These are phyloP conservation scores for Populus davidiana DNA, from an alignment of 345 rosid genomes.

Conservation along the genomic window DNA sequence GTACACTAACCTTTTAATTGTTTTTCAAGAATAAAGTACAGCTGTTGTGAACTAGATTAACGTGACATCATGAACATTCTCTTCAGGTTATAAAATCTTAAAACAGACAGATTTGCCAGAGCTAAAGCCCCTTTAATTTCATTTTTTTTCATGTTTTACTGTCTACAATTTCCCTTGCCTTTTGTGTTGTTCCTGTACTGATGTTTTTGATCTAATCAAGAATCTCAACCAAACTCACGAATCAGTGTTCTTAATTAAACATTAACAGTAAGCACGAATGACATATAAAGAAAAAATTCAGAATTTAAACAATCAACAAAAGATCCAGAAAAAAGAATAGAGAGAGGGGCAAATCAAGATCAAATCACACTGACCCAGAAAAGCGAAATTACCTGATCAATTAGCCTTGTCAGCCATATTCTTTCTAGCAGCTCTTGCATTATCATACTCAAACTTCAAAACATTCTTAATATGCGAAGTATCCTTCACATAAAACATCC, in stretches of 20 bases:
- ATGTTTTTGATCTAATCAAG: neutral
- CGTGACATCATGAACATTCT: neutral
- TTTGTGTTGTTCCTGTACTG: neutral
- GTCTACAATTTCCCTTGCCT: neutral
- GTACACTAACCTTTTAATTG: neutral
- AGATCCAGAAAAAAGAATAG: neutral
- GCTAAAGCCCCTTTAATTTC: neutral
- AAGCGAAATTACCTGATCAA: constrained; percentile 25
- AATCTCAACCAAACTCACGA: neutral
- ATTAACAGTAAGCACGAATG: neutral
- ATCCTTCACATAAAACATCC: constrained; percentile 73
- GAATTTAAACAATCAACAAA: neutral
- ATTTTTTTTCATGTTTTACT: neutral
- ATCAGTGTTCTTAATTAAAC: neutral
- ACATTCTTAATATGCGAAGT: constrained; percentile 86
- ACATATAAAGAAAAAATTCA: neutral
- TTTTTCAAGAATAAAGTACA: neutral
- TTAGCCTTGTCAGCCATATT: constrained; percentile 41
- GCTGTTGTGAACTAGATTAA: neutral
- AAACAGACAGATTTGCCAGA: neutral
- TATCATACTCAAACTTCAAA: constrained; percentile 89
- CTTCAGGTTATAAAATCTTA: neutral
- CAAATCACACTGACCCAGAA: neutral
- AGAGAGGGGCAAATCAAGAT: neutral
- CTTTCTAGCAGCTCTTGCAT: constrained; percentile 79